Evolutionary conservation across 345 rosid genomes (phyloP).

Genomic region (Carallia brachiata): DNA sequence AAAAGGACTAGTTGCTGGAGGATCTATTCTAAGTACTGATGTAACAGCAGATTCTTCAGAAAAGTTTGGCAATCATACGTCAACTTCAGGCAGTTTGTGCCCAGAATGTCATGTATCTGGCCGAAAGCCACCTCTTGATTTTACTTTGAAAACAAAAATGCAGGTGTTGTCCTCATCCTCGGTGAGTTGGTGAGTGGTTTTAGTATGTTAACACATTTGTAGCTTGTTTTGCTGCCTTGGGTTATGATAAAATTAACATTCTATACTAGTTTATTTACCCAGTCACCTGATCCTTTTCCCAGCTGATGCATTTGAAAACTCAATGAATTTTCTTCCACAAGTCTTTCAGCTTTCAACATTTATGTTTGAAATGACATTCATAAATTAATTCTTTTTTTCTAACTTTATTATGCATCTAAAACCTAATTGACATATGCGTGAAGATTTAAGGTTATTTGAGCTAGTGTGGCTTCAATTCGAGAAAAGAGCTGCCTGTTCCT

Average conservation of each 20-base stretch:
- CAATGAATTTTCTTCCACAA: too few species aligned
- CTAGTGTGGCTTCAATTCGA: neutral
- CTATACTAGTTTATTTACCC: neutral
- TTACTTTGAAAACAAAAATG: conserved; percentile 76
- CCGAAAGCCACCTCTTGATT: conserved; percentile 71
- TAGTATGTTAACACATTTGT: conserved; percentile 12
- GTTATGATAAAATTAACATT: neutral
- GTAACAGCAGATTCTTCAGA: conserved; percentile 37
- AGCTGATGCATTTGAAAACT: too few species aligned
- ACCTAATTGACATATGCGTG: too few species aligned
- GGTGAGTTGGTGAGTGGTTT: conserved; percentile 55
- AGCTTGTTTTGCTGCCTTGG: conserved; percentile 9
- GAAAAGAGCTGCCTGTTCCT: neutral
- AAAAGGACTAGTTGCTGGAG: conserved; percentile 70
- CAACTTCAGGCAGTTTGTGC: conserved; percentile 36
- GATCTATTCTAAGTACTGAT: conserved; percentile 26
- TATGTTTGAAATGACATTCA: too few species aligned
- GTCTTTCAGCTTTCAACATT: too few species aligned
- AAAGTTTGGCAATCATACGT: conserved; percentile 36
- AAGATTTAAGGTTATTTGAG: too few species aligned
- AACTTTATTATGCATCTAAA: too few species aligned
- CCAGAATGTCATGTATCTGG: conserved; percentile 57
- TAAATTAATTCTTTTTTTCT: too few species aligned
- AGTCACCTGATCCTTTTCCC: neutral
- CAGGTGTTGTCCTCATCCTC: conserved; percentile 61